Base-by-base conservation (phyloP, 2,329 filamentous ascomycete species). In the Pseudomassariella vexata region DNA sequence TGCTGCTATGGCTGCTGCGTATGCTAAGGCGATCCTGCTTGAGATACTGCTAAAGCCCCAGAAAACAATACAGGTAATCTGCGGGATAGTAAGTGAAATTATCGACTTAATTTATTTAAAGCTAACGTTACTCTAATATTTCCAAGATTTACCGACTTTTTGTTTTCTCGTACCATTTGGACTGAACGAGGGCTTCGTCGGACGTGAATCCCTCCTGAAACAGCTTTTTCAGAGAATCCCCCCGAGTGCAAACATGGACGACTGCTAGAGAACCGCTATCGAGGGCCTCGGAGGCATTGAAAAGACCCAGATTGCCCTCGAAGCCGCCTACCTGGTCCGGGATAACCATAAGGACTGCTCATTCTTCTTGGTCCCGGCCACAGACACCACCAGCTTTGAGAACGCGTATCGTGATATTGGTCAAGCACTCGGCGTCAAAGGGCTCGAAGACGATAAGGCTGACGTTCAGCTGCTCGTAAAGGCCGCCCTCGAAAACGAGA, bases 321-420 rank as follows among this genome's bases (percentile, higher is more conserved):
- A 63, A 27, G 46, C 47, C 12, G 52, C 49, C 12, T 59, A 48
- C 35, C 46, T 43, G 2, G 9, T 56, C 6, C 45, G 34, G 3
- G 30, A 53, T 1, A 29, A 36, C 9, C 27, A 48, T 21, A 45
- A 44, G 0, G 39, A 52, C 12, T 57, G 49, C 38, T 60, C 52
- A 1, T 38, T 66, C 10, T 60, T 66, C 42, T 66, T 59, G 61
- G 51, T 65, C 5, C 50, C 53, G 3, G 52, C 49, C 3, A 32
- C 49, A 4, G 44, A 47, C 35, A 23, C 25, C 3, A 41, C 44
- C 2, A 51, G 17, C 11, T 53, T 65, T 17, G 52, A 60, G 20
- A 49, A 55, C 24, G 52, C 53, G 6, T 65, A 62, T 29, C 42
- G 24, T 6, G 36, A 50, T 0, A 59, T 62, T 19, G 61, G 50